These are phyloP conservation scores for Pythium scleroteichum DNA, from an alignment of 352 stramenopile species.

Conservation along the genomic window DNA sequence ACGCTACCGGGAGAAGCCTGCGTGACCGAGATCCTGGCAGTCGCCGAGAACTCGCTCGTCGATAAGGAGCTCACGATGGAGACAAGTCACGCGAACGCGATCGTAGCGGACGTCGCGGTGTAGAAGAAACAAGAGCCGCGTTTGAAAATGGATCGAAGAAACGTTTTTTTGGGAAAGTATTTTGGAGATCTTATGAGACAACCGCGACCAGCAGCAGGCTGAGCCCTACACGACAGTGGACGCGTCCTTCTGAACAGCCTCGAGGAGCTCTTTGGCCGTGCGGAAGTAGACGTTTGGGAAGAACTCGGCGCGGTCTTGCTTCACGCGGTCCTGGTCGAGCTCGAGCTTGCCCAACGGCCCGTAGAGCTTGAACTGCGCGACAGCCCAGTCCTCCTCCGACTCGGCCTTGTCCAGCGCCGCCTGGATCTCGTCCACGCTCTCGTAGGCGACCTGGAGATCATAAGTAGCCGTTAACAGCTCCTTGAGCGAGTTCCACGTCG, in stretches of 20 bases:
- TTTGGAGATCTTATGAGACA: too few species aligned
- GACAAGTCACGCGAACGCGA: too few species aligned
- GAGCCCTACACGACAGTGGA: constrained; percentile 10
- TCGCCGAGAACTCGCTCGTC: too few species aligned
- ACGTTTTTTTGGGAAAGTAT: too few species aligned
- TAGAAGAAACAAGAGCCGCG: too few species aligned
- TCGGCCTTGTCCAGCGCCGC: constrained; percentile 13
- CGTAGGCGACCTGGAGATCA: constrained; percentile 28
- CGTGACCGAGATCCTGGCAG: too few species aligned
- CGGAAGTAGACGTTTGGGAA: constrained; percentile 34
- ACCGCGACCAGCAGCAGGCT: too few species aligned
- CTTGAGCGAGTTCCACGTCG: constrained; percentile 34
- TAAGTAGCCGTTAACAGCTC: constrained; percentile 26
- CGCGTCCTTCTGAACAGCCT: constrained; percentile 26
- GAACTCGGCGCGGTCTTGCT: constrained; percentile 33
- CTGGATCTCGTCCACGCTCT: constrained; percentile 28
- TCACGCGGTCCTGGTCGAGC: constrained; percentile 36
- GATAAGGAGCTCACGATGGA: too few species aligned
- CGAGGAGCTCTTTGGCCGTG: constrained; percentile 29
- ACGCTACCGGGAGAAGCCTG: too few species aligned
- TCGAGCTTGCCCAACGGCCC: constrained; percentile 3
- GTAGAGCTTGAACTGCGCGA: constrained; percentile 30
- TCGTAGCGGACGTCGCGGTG: too few species aligned
- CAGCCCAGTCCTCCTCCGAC: constrained; percentile 1
- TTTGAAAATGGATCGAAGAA: too few species aligned